These are phyloP conservation scores for Leucoagaricus sp. DNA, from an alignment of 1,284 basidiomycete genomes.

Conservation along the genomic window DNA sequence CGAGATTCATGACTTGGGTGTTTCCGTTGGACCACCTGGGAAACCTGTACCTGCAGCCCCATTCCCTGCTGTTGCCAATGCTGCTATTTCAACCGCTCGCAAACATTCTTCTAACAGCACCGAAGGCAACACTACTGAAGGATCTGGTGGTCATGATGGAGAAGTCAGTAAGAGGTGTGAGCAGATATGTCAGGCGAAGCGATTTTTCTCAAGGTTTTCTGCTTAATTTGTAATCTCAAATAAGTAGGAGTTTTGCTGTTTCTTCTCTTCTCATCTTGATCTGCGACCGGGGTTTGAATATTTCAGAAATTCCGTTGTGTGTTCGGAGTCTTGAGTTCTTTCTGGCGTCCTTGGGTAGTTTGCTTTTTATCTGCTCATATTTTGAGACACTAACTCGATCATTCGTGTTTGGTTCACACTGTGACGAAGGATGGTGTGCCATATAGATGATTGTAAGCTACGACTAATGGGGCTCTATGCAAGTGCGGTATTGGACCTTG, in stretches of 20 bases:
- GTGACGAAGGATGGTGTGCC: constrained; percentile 21
- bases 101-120: not conserved
- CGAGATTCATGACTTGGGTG: constrained; percentile 43
- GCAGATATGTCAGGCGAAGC: constrained; percentile 16
- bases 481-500: constrained; percentile 18
- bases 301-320: too few species aligned
- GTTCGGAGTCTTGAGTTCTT: too few species aligned
- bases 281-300: too few species aligned
- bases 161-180: constrained; percentile 5
- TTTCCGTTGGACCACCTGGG: constrained; percentile 33
- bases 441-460: constrained; percentile 19
- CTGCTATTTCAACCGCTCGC: not conserved
- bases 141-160: not conserved
- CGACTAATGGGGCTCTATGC: constrained; percentile 21
- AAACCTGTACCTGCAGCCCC: constrained; percentile 22
- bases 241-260: too few species aligned
- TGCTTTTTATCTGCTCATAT: too few species aligned
- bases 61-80: constrained; percentile 13
- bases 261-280: too few species aligned
- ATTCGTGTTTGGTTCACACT: too few species aligned
- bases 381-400: too few species aligned
- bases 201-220: too few species aligned
- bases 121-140: not conserved
- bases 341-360: too few species aligned
- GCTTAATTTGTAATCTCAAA: too few species aligned